Evolutionary conservation across 2,329 filamentous ascomycete genomes (phyloP).

Genomic region (Fusarium concolor): DNA sequence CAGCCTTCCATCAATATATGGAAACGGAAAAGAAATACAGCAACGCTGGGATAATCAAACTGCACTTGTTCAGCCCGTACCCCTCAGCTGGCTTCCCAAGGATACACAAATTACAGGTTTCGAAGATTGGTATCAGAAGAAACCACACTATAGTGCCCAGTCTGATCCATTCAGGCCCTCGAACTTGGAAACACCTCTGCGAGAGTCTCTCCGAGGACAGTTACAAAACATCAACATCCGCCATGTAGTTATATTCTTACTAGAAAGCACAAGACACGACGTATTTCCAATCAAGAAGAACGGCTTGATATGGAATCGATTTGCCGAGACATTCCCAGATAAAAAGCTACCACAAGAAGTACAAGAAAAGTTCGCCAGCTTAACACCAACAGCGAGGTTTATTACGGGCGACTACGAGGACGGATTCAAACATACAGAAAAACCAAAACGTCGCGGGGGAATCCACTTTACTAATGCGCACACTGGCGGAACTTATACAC

Average conservation of each 20-base stretch:
- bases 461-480: constrained; percentile 56
- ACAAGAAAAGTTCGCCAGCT: constrained; percentile 40
- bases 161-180: constrained; percentile 55
- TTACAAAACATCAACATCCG: constrained; percentile 52
- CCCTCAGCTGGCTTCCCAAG: constrained; percentile 43
- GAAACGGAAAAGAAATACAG: constrained; percentile 45
- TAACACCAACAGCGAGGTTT: constrained; percentile 50
- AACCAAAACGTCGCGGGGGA: constrained; percentile 51
- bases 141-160: constrained; percentile 50
- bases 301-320: constrained; percentile 52
- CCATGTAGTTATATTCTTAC: constrained; percentile 56
- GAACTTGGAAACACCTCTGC: constrained; percentile 51
- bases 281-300: constrained; percentile 58
- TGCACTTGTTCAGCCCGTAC: constrained; percentile 39
- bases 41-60: constrained; percentile 44
- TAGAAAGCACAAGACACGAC: constrained; percentile 60
- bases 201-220: constrained; percentile 43
- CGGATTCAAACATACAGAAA: constrained; percentile 44
- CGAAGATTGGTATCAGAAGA: constrained; percentile 43
- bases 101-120: constrained; percentile 38
- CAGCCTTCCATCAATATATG: constrained; percentile 38
- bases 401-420: constrained; percentile 53
- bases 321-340: constrained; percentile 49
- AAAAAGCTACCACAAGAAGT: constrained; percentile 50
- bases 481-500: constrained; percentile 57